phyloP scores from a whole-genome alignment of 2,329 filamentous ascomycete genomes.

The Tolypocladium album region DNA sequence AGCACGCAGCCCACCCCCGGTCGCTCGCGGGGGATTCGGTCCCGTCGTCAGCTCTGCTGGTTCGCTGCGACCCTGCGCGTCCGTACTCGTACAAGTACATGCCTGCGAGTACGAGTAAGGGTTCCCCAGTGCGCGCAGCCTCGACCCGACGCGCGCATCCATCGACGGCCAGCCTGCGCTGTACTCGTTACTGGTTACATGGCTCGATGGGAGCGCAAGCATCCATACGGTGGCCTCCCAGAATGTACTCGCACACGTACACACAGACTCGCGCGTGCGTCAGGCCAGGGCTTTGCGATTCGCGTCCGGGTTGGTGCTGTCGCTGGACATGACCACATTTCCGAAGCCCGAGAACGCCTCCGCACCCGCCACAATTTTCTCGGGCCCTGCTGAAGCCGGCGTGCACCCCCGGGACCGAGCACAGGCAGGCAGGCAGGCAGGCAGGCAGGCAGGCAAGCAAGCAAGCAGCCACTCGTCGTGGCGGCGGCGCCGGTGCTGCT shows the following conservation, averaged over 20 bases:
- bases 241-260: not conserved
- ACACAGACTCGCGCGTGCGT: not conserved
- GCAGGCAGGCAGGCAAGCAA: not conserved
- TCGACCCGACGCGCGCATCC: not conserved
- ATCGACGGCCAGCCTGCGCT: not conserved
- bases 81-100: not conserved
- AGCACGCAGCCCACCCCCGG: slow-evolving; percentile 2
- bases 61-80: not conserved
- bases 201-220: not conserved
- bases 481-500: not conserved
- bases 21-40: slow-evolving; percentile 3
- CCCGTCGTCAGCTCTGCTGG: not conserved
- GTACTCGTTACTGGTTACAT: too few relatives aligned
- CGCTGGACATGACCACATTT: not conserved
- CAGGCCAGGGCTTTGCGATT: not conserved
- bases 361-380: slow-evolving; percentile 16
- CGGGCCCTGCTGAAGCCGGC: slow-evolving; percentile 4
- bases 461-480: not conserved
- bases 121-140: not conserved
- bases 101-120: not conserved
- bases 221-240: not conserved
- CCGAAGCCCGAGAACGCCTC: not conserved
- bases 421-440: too few relatives aligned
- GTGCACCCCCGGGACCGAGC: not conserved
- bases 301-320: not conserved